Conservation (phyloP, 2,329 filamentous ascomycete genomes). For the Penicillium sp. region DNA sequence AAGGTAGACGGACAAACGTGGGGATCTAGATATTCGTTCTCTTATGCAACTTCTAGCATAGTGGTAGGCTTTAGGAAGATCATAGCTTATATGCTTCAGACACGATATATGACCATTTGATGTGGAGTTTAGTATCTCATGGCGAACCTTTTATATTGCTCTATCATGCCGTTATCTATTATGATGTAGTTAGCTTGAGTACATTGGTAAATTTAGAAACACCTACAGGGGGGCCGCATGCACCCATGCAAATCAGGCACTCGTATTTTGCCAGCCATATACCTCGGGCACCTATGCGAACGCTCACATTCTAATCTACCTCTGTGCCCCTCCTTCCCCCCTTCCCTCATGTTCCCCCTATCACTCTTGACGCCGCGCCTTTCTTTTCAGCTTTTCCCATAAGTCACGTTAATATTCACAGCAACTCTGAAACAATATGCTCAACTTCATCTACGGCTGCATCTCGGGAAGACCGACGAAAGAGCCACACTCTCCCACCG, state of each 20-base stretch:
- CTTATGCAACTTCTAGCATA: background rate
- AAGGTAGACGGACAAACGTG: slow-evolving; percentile 39
- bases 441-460: background rate
- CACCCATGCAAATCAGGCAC: background rate
- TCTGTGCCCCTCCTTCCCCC: background rate
- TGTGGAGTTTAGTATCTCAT: background rate
- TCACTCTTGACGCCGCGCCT: background rate
- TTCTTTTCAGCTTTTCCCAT: background rate
- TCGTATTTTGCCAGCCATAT: background rate
- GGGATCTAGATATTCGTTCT: slow-evolving; percentile 29
- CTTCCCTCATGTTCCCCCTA: background rate
- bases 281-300: too few species aligned
- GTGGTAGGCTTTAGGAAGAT: background rate
- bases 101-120: slow-evolving; percentile 7
- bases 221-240: background rate
- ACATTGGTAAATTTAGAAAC: background rate
- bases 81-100: background rate
- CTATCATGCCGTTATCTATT: background rate
- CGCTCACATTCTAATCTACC: background rate
- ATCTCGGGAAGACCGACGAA: background rate
- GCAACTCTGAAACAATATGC: background rate
- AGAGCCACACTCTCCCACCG: background rate
- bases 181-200: background rate
- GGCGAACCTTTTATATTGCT: background rate
- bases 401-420: background rate